Percentiles rank a stretch among this genome's conserved stretches.
Conservation (phyloP, 148 eudicot genomes). For the Vaccinium corymbosum region DNA sequence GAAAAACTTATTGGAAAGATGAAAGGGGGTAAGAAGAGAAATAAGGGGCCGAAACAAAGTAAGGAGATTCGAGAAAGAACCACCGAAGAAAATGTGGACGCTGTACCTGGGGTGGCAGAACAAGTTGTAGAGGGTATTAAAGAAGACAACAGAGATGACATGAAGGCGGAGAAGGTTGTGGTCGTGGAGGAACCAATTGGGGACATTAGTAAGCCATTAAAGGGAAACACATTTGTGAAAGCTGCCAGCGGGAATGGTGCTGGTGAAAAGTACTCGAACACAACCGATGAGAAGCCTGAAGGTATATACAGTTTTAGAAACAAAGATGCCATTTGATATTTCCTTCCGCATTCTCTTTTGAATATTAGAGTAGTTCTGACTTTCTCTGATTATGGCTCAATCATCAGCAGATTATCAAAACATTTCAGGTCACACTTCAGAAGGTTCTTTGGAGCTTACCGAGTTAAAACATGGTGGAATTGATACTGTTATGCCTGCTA, state of each 20-base stretch:
- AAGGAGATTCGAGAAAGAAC: slow-evolving; percentile 11
- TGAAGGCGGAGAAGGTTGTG: background rate
- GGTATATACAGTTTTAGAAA: slow-evolving; percentile 19
- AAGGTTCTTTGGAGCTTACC: slow-evolving; percentile 17
- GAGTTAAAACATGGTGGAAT: slow-evolving; percentile 21
- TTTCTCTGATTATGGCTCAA: background rate
- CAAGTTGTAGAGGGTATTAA: slow-evolving; percentile 2
- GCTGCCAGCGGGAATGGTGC: slow-evolving; percentile 5
- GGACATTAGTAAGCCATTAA: background rate
- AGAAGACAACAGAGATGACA: slow-evolving; percentile 17
- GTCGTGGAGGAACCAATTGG: slow-evolving; percentile 7
- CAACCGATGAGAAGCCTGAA: slow-evolving; percentile 17
- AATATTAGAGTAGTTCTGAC: background rate
- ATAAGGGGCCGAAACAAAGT: slow-evolving; percentile 3
- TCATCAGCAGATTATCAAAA: slow-evolving; percentile 25
- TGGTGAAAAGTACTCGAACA: background rate
- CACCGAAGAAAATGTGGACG: background rate
- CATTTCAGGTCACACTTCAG: slow-evolving; percentile 8
- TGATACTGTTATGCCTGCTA: slow-evolving; percentile 13
- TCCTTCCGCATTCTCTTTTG: background rate
- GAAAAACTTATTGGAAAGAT: slow-evolving; percentile 10
- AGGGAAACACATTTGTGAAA: background rate
- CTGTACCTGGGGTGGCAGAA: slow-evolving; percentile 21
- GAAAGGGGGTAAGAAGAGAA: slow-evolving; percentile 11
- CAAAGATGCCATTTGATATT: background rate